Percentiles rank a stretch among this genome's conserved stretches.
phyloP scores from a whole-genome alignment of 1,284 basidiomycete genomes.

The Austropuccinia psidii region DNA sequence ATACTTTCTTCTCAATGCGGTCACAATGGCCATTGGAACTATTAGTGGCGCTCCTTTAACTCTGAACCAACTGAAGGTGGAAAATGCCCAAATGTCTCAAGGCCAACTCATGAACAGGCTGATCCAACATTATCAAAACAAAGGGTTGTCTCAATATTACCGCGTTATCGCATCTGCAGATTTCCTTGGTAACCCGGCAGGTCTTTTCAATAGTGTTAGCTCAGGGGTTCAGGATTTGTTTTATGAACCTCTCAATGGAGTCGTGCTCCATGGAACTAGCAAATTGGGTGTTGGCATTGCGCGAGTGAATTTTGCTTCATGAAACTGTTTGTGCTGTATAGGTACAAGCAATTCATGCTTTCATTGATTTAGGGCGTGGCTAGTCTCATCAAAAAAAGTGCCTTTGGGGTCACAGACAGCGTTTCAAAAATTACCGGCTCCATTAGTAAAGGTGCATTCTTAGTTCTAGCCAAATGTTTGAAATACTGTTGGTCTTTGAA shows the following conservation, averaged over 20 bases:
- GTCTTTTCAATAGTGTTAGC: conserved; percentile 95
- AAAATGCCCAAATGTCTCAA: conserved; percentile 81
- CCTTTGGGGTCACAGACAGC: conserved; percentile 91
- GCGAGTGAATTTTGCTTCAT: conserved; percentile 56
- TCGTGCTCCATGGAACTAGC: conserved; percentile 92
- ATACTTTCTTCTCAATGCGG: conserved; percentile 84
- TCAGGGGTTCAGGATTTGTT: conserved; percentile 99
- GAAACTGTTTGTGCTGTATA: not conserved
- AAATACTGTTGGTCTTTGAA: no score
- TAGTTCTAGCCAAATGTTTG: no score
- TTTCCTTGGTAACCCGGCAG: conserved; percentile 76
- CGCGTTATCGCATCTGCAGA: conserved; percentile 94
- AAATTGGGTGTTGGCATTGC: conserved; percentile 97
- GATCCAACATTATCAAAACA: conserved; percentile 86
- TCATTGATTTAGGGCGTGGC: conserved; percentile 94
- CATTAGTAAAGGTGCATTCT: conserved; percentile 89
- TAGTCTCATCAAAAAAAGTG: conserved; percentile 97
- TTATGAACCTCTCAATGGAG: conserved; percentile 96
- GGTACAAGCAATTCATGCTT: no score
- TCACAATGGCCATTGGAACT: conserved; percentile 96
- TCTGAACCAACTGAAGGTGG: conserved; percentile 87
- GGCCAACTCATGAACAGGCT: conserved; percentile 79
- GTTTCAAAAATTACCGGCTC: conserved; percentile 96
- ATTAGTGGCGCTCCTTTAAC: conserved; percentile 94
- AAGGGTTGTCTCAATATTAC: conserved; percentile 87